Base-by-base conservation (phyloP, 202 grass and related monocot species). In the Schoenoplectus triqueter region DNA sequence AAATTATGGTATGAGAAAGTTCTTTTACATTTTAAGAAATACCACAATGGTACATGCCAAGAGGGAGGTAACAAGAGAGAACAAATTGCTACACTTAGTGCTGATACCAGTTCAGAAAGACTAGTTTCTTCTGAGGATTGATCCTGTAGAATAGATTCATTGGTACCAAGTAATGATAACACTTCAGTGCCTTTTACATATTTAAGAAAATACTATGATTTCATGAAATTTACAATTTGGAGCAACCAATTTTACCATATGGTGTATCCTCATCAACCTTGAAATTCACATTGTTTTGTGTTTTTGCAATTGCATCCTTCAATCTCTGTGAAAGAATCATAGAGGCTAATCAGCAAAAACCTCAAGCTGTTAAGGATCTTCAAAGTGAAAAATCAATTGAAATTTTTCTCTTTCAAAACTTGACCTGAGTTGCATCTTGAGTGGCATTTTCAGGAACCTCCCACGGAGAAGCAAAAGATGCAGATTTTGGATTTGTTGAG, bases 401-500 rank as follows among this genome's bases (percentile, higher is more conserved):
- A 77, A 3, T 11, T 41, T 57, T 68, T 8, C 11, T 31, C 5
- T 47, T 59, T 22, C 9, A 56, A 8, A 55, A 60, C 3, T 51
- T 79, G 59, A 94, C 92, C 81, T 85, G 85, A 51, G 77, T 50
- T 11, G 89, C 89, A 64, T 89, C 84, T 81, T 87, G 71, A 3
- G 86, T 73, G 59, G 85, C 75, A 71, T 41, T 64, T 3, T 95
- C 91, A 10, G 95, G 95, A 91, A 98, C 87, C 85, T 89, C n/a
- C 86, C 90, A 91, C 2, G 95, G 92, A 17, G 90, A 93, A 77
- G 88, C 92, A 70, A 98, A 90, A 61, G 92, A 95, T 54, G 91
- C 91, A 2, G 95, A 93, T 54, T 82, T 89, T 17, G 95, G 84
- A 83, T 98, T 98, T 14, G 92, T 98, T 51, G 92, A 95, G 18